A percentile compares a stretch with the other conserved stretches of the same genome.
These are phyloP conservation scores for Penicillium sp. DNA, from an alignment of 2,329 filamentous ascomycete species.

Conservation along the genomic window DNA sequence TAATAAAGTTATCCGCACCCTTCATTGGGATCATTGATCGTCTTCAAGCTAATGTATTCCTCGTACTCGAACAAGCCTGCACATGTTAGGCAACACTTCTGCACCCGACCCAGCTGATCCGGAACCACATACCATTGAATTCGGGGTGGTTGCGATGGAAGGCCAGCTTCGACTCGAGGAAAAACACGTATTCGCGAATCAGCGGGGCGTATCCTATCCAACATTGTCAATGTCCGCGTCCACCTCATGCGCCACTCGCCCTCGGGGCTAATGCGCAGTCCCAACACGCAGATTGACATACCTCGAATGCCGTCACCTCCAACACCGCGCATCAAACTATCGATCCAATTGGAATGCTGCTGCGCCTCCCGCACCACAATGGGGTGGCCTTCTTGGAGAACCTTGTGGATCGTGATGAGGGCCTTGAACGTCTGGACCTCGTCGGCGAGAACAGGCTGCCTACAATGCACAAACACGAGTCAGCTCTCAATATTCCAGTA, in stretches of 20 bases:
- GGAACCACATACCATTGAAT: slow-evolving; percentile 68
- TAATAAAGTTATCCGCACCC: slow-evolving; percentile 53
- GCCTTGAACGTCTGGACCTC: slow-evolving; percentile 99
- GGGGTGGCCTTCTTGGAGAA: slow-evolving; percentile 93
- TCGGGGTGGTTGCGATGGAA: slow-evolving; percentile 96
- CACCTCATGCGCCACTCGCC: slow-evolving; percentile 1
- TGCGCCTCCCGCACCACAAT: slow-evolving; percentile 82
- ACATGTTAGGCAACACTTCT: slow-evolving; percentile 8
- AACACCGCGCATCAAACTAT: slow-evolving; percentile 81
- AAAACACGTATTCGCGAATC: slow-evolving; percentile 96
- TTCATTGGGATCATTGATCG: slow-evolving; percentile 97
- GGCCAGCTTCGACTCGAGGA: slow-evolving; percentile 86
- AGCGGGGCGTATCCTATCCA: slow-evolving; percentile 70
- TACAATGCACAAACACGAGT: slow-evolving; percentile 36
- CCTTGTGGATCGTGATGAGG: slow-evolving; percentile 94
- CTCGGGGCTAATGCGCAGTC: neutral
- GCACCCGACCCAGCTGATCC: neutral
- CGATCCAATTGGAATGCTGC: slow-evolving; percentile 82
- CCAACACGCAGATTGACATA: slow-evolving; percentile 21
- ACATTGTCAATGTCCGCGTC: slow-evolving; percentile 10
- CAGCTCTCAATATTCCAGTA: slow-evolving; percentile 2
- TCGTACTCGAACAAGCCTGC: slow-evolving; percentile 89
- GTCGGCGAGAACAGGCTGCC: slow-evolving; percentile 95
- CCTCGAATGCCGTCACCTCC: slow-evolving; percentile 79
- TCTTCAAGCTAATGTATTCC: slow-evolving; percentile 96